Evolutionary conservation across 371 early-diverging fungal genomes (phyloP), one percentile per base, ranked within the genome.

Genomic region (Syncephalastrum monosporum): DNA sequence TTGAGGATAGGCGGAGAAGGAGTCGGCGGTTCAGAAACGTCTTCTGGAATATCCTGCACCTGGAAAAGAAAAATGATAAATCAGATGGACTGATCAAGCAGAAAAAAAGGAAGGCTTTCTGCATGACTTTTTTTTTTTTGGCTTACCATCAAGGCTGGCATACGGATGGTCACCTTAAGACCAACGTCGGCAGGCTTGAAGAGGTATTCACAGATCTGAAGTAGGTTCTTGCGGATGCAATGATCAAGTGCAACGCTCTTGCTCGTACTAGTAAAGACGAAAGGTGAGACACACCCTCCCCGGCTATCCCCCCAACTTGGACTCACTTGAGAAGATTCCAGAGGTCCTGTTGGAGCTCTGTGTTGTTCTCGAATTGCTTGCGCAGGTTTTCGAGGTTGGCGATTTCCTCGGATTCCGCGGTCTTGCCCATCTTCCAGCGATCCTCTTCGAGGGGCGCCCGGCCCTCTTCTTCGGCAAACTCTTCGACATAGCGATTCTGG

Each of bases 191-290:
- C 73, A 15, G 85, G 83, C 15, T 82, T 80, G 48, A 76, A 84
- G 57, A 82, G 68, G 55, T 80, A 75, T 56, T 84, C 83, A 53
- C 83, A 84, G 43, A 84, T 79, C 47, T 81, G 78, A 17, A 84
- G 57, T 12, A 84, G 48, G 52, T 79, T 77, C 54, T 84, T 84
- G 24, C 81, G 71, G 25, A 80, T 65, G 16, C 74, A 75, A 24
- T 84, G 83, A 62, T 80, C 82, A 52, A 84, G 38, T 4, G 65
- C 56, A 13, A 48, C 17, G 38, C 38, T 33, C 38, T 33, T 33
- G 38, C 38, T 33, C 38, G 38, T 33, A 33, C 38, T 33, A 33
- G 2, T 33, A 3, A 8, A 33, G 2, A 8, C 4, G 4, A 27
- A 27, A 33, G 38, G 38, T 33, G 38, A 33, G 38, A 33, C 2